Evolutionary conservation across 805 yeast species (phyloP).

Genomic region (Candida khao-thaluensis): DNA sequence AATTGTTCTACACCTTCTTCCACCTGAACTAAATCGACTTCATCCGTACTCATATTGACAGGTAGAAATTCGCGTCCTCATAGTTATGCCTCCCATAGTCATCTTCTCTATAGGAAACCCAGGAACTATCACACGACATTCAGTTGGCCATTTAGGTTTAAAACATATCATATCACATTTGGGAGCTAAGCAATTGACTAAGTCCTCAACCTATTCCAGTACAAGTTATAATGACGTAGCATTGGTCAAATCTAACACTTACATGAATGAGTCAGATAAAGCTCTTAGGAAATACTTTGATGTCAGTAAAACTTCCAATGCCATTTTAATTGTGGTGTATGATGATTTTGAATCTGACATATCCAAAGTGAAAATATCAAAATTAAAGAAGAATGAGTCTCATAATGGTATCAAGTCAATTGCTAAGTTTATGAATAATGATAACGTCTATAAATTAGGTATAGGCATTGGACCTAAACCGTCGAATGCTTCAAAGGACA

Average conservation of each 20-base stretch:
- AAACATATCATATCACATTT: constrained; percentile 24
- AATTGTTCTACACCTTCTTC: neutral
- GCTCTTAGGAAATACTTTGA: constrained; percentile 26
- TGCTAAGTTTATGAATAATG: constrained; percentile 12
- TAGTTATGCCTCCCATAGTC: constrained; percentile 10
- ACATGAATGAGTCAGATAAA: constrained; percentile 41
- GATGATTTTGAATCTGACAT: constrained; percentile 40
- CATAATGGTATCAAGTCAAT: constrained; percentile 40
- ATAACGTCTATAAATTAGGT: constrained; percentile 29
- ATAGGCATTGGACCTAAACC: constrained; percentile 47
- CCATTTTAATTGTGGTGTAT: constrained; percentile 26
- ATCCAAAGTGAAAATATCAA: constrained; percentile 29
- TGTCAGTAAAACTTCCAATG: constrained; percentile 12
- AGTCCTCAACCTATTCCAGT: constrained; percentile 29
- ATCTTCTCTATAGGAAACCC: constrained; percentile 40
- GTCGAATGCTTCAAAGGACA: constrained; percentile 27
- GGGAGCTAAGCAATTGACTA: constrained; percentile 28
- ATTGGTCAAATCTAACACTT: constrained; percentile 36
- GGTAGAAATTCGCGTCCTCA: constrained; percentile 2
- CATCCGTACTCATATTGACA: neutral
- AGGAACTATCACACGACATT: constrained; percentile 39
- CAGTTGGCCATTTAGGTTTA: constrained; percentile 38
- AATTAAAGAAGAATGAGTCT: constrained; percentile 36
- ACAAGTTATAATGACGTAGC: constrained; percentile 22
- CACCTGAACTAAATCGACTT: constrained; percentile 9